Conservation (phyloP, 1,284 basidiomycete species). For the Athelia sp. region DNA sequence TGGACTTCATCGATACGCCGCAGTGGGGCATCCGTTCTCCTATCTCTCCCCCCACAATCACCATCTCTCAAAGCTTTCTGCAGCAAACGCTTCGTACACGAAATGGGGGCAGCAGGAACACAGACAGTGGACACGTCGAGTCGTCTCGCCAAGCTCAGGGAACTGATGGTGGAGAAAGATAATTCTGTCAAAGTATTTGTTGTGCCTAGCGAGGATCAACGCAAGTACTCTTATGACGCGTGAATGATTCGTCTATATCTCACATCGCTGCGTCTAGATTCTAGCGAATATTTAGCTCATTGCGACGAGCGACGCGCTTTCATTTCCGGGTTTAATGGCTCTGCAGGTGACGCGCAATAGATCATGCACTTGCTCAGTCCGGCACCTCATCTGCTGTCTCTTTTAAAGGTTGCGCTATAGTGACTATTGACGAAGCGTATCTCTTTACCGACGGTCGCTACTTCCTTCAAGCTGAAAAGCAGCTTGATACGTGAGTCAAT, state of each 20-base stretch:
- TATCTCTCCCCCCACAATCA: neutral
- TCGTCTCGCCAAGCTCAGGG: constrained; percentile 55
- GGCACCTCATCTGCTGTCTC: neutral
- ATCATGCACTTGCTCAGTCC: neutral
- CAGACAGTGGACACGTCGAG: constrained; percentile 60
- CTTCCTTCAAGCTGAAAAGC: constrained; percentile 87
- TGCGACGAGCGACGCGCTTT: constrained; percentile 83
- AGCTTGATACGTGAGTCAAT: constrained; percentile 69
- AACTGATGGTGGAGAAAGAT: constrained; percentile 59
- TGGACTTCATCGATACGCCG: neutral
- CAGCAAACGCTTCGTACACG: neutral
- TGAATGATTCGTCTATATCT: neutral
- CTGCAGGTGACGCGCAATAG: constrained; percentile 56
- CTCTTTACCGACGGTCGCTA: constrained; percentile 95
- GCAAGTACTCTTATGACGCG: constrained; percentile 38
- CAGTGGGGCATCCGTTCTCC: neutral
- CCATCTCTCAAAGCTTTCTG: neutral
- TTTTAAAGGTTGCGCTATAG: constrained; percentile 69
- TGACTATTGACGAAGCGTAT: constrained; percentile 70
- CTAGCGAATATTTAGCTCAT: constrained; percentile 84
- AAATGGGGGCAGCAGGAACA: constrained; percentile 28
- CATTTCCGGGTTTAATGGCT: constrained; percentile 92
- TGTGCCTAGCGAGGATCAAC: constrained; percentile 86
- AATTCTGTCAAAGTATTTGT: constrained; percentile 66
- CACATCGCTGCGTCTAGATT: constrained; percentile 48